phyloP scores from a whole-genome alignment of 371 early-diverging fungal genomes.

The Polyrhizophydium stewartii region DNA sequence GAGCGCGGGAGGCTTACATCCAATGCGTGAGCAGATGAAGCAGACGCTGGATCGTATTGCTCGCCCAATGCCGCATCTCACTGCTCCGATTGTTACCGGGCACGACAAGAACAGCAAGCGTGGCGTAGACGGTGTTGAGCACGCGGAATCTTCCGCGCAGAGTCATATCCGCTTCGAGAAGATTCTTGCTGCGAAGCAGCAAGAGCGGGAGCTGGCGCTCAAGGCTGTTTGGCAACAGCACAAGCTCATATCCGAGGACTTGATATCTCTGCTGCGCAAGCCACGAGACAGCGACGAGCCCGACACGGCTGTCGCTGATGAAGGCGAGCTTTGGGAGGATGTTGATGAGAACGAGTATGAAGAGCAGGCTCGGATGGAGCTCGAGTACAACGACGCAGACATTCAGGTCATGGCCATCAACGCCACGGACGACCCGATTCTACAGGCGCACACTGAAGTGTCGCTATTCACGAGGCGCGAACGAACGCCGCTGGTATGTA shows the following conservation, averaged over 20 bases:
- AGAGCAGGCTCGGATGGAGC: not conserved
- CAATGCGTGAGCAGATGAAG: slow-evolving; percentile 32
- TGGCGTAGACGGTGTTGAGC: not conserved
- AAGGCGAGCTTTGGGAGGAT: not conserved
- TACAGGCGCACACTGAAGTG: slow-evolving; percentile 24
- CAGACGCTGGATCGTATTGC: slow-evolving; percentile 33
- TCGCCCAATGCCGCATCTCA: slow-evolving; percentile 25
- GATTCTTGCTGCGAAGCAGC: not conserved
- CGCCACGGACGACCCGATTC: slow-evolving; percentile 21
- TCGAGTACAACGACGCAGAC: slow-evolving; percentile 9
- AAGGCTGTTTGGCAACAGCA: not conserved
- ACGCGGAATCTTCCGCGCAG: not conserved
- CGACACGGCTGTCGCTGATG: not conserved
- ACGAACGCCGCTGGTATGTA: too few species aligned
- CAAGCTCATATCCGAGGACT: not conserved
- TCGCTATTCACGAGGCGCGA: slow-evolving; percentile 5
- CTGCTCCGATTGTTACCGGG: slow-evolving; percentile 16
- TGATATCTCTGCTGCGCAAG: not conserved
- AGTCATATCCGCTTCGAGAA: not conserved
- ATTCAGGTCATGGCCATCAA: slow-evolving; percentile 2
- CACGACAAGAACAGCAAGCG: not conserved
- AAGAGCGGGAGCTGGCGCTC: not conserved
- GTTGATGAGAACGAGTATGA: not conserved
- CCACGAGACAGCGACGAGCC: not conserved
- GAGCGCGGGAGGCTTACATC: too few species aligned